Percentiles rank a stretch among this genome's conserved stretches.
Conservation (phyloP, 495 filamentous ascomycete species). For the Geoglossum glabrum region DNA sequence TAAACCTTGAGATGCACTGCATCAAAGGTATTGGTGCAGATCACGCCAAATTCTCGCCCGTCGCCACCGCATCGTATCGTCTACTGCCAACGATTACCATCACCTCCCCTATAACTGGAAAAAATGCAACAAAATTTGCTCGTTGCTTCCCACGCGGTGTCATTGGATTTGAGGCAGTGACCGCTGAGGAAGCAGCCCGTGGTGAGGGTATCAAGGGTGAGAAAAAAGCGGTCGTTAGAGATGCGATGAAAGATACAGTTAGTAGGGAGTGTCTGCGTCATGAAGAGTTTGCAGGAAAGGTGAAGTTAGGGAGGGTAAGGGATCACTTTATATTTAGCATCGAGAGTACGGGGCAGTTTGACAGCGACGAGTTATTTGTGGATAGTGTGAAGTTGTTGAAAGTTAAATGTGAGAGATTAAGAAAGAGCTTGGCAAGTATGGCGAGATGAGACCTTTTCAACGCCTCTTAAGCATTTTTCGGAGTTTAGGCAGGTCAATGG, state of each 20-base stretch:
- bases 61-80: conserved; percentile 83
- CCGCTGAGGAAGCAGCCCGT: conserved; percentile 44
- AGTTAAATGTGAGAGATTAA: conserved; percentile 48
- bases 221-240: conserved; percentile 64
- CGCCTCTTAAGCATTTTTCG: not conserved
- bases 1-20: conserved; percentile 68
- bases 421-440: conserved; percentile 35
- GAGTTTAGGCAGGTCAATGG: not conserved
- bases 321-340: conserved; percentile 97
- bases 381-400: conserved; percentile 71
- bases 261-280: conserved; percentile 82
- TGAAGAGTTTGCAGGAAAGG: conserved; percentile 82
- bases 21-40: conserved; percentile 87
- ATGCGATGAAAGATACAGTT: conserved; percentile 79
- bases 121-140: conserved; percentile 73
- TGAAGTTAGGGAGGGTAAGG: conserved; percentile 68
- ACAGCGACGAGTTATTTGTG: conserved; percentile 76
- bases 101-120: conserved; percentile 56
- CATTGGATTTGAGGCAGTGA: conserved; percentile 56
- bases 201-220: conserved; percentile 55
- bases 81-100: conserved; percentile 77
- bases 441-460: conserved; percentile 21
- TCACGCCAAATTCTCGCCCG: conserved; percentile 94
- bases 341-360: conserved; percentile 86
- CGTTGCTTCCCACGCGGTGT: conserved; percentile 83